These are phyloP conservation scores for Pulveroboletus sp. DNA, from an alignment of 768 basidiomycete genomes.

Conservation along the genomic window DNA sequence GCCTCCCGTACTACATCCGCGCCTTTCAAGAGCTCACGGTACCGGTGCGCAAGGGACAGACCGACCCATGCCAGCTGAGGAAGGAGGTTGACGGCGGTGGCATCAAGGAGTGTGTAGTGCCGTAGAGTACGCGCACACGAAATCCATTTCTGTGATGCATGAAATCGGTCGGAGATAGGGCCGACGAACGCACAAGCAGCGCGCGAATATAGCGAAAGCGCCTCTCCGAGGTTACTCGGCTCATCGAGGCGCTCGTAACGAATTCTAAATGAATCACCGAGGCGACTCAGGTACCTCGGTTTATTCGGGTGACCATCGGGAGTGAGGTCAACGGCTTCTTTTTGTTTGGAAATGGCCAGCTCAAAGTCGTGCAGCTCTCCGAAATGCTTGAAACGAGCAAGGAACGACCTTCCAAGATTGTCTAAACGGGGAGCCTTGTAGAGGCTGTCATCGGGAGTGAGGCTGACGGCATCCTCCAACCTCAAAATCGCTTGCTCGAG, in stretches of 20 bases:
- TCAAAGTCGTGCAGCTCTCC: not conserved
- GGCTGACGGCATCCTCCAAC: not conserved
- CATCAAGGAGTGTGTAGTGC: constrained; percentile 14
- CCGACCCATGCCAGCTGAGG: constrained; percentile 19
- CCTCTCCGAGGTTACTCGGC: constrained; percentile 1
- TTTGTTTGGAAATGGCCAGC: not conserved
- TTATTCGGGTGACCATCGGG: constrained; percentile 1
- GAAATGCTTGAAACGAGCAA: not conserved
- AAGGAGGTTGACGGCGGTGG: constrained; percentile 19
- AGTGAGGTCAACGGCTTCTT: not conserved
- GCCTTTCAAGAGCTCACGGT: constrained; percentile 5
- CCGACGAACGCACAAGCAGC: constrained; percentile 3
- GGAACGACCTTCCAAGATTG: not conserved
- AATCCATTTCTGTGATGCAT: constrained; percentile 9
- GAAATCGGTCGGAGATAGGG: not conserved
- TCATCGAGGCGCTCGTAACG: not conserved
- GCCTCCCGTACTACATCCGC: constrained; percentile 21
- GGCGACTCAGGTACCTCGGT: not conserved
- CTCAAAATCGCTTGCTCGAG: not conserved
- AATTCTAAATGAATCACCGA: not conserved
- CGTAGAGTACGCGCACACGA: not conserved
- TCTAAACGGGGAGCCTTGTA: not conserved
- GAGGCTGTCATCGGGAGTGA: not conserved
- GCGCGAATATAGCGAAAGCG: constrained; percentile 2
- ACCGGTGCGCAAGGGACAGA: constrained; percentile 15